Percentiles rank a stretch among this genome's conserved stretches.
Conservation (phyloP, 306 rosid genomes). For the Crotalaria pallida region DNA sequence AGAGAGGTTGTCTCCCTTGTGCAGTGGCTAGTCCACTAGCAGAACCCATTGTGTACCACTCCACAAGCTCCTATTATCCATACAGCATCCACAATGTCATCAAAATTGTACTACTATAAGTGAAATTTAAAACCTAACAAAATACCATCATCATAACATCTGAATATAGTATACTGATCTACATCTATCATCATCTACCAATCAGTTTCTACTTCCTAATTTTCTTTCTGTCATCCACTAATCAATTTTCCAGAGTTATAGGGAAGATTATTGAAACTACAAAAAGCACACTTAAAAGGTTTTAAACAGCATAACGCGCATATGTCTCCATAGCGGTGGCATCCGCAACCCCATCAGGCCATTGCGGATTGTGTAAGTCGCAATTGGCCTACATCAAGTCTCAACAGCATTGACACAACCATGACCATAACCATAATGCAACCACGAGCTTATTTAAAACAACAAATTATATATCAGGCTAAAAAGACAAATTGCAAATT, state of each 20-base stretch:
- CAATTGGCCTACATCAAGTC: too few relatives aligned
- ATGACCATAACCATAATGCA: too few relatives aligned
- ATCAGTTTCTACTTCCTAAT: neutral
- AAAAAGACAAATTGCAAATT: too few relatives aligned
- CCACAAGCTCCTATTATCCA: conserved; percentile 32
- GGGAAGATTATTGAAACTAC: neutral
- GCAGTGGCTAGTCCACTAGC: conserved; percentile 27
- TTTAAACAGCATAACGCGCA: too few relatives aligned
- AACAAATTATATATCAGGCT: too few relatives aligned
- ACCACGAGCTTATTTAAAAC: too few relatives aligned
- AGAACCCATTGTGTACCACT: conserved; percentile 48
- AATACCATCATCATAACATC: conserved; percentile 3
- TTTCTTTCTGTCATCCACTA: neutral
- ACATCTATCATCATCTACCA: neutral
- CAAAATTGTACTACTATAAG: conserved; percentile 16
- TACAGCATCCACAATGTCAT: conserved; percentile 16
- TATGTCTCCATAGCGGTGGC: too few relatives aligned
- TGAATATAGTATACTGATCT: neutral
- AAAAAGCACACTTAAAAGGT: neutral
- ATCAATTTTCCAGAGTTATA: neutral
- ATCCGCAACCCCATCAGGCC: too few relatives aligned
- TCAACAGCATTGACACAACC: too few relatives aligned
- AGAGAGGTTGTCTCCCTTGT: conserved; percentile 48
- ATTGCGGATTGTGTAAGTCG: too few relatives aligned
- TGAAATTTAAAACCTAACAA: conserved; percentile 3